Conservation (phyloP, 2,329 filamentous ascomycete species). For the Plenodomus tracheiphilus region DNA sequence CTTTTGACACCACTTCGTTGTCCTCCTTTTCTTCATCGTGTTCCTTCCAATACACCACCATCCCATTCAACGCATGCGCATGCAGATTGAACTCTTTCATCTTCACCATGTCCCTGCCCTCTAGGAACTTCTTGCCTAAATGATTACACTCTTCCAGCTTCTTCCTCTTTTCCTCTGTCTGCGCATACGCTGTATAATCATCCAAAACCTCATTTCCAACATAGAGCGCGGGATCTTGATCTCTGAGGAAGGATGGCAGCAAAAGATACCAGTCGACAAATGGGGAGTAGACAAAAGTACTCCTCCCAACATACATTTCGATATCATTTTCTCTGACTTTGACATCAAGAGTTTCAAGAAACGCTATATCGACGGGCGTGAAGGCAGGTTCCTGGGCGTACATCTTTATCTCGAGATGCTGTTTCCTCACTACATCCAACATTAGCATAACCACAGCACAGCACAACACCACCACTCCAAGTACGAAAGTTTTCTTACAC, state of each 20-base stretch:
- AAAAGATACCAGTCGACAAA: slow-evolving; percentile 44
- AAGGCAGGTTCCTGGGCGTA: slow-evolving; percentile 45
- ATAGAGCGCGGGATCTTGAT: slow-evolving; percentile 36
- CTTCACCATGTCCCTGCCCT: slow-evolving; percentile 14
- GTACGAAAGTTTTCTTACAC: slow-evolving; percentile 4
- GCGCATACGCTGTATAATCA: slow-evolving; percentile 32
- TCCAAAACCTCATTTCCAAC: slow-evolving; percentile 43
- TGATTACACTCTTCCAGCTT: slow-evolving; percentile 32
- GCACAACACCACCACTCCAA: background rate
- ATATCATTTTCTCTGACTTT: slow-evolving; percentile 14
- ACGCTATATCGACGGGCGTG: slow-evolving; percentile 33
- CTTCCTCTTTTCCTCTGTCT: slow-evolving; percentile 25
- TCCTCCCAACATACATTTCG: slow-evolving; percentile 21
- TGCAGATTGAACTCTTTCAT: slow-evolving; percentile 37
- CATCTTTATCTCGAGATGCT: slow-evolving; percentile 10
- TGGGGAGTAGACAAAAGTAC: slow-evolving; percentile 39
- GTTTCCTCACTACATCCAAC: background rate
- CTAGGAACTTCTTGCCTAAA: slow-evolving; percentile 31
- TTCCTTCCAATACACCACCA: slow-evolving; percentile 35
- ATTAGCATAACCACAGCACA: background rate
- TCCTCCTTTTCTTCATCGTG: background rate
- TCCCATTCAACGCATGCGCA: slow-evolving; percentile 35
- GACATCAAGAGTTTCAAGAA: slow-evolving; percentile 31
- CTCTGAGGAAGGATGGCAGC: slow-evolving; percentile 33
- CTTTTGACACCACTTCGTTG: background rate